Evolutionary conservation across 495 filamentous ascomycete genomes (phyloP).

Genomic region (Penicillium cosmopolitanum): DNA sequence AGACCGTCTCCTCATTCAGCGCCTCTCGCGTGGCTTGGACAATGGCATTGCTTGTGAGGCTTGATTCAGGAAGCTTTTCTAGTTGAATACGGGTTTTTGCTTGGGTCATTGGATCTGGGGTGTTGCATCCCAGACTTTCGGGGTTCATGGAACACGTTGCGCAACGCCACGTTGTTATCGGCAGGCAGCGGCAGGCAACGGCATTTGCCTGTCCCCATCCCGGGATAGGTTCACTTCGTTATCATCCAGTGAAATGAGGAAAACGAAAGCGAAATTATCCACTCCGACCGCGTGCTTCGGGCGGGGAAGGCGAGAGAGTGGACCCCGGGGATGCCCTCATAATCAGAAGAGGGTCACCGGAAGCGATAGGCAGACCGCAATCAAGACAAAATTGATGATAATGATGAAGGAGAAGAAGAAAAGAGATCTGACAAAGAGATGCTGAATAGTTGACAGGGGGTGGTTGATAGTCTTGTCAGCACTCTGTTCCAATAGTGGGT

Average conservation of each 20-base stretch:
- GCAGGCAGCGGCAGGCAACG: not conserved
- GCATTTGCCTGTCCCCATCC: not conserved
- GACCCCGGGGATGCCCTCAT: too few species aligned
- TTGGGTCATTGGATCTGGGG: conserved; percentile 1
- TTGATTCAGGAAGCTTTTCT: not conserved
- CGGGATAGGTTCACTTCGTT: too few species aligned
- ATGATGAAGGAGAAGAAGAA: not conserved
- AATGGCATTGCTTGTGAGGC: conserved; percentile 5
- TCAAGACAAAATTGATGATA: too few species aligned
- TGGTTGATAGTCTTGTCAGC: not conserved
- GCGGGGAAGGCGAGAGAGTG: too few species aligned
- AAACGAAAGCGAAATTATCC: too few species aligned
- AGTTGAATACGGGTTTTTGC: not conserved
- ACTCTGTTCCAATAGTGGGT: not conserved
- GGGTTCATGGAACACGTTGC: not conserved
- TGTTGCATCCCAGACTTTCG: not conserved
- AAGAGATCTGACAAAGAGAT: not conserved
- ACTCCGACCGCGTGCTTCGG: too few species aligned
- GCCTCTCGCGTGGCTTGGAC: conserved; percentile 1
- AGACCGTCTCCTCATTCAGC: not conserved
- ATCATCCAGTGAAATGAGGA: not conserved
- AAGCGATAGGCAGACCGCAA: too few species aligned
- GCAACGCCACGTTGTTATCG: not conserved
- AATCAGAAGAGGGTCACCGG: too few species aligned
- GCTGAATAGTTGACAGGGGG: not conserved